Percentiles rank a stretch among this genome's conserved stretches.
Conservation (phyloP, 2,329 filamentous ascomycete genomes). For the Alternaria longipes region DNA sequence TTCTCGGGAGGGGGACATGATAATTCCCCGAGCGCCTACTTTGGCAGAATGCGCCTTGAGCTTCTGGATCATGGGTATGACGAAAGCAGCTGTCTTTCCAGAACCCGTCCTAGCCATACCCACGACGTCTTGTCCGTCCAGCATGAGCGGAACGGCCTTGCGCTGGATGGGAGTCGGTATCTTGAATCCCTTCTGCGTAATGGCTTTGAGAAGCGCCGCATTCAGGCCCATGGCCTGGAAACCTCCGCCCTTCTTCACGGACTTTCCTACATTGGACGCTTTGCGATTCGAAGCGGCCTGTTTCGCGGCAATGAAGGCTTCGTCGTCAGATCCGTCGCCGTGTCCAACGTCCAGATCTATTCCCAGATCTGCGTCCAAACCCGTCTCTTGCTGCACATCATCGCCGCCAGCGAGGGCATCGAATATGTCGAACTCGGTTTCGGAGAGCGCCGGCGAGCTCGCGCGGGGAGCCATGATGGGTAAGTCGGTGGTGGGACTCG, state of each 20-base stretch:
- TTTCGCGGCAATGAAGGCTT: constrained; percentile 87
- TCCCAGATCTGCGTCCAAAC: constrained; percentile 47
- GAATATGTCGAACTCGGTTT: constrained; percentile 91
- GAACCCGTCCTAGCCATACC: constrained; percentile 99
- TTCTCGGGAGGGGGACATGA: constrained; percentile 92
- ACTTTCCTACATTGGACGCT: constrained; percentile 77
- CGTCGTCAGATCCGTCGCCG: constrained; percentile 72
- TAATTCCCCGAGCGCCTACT: constrained; percentile 84
- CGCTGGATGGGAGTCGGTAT: constrained; percentile 97
- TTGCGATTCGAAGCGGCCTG: constrained; percentile 92
- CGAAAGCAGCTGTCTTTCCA: constrained; percentile 97
- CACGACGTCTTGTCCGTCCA: constrained; percentile 94
- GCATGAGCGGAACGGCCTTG: constrained; percentile 91
- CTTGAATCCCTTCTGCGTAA: constrained; percentile 91
- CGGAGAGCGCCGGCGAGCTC: constrained; percentile 83
- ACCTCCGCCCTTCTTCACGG: constrained; percentile 92
- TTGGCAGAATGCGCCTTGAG: constrained; percentile 87
- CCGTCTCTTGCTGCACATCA: constrained; percentile 55
- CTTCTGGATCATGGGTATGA: constrained; percentile 97
- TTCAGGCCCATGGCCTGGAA: constrained; percentile 96
- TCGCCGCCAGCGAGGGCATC: constrained; percentile 75
- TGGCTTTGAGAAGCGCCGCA: constrained; percentile 84
- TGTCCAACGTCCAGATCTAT: constrained; percentile 55
- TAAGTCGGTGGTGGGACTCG: constrained; percentile 4
- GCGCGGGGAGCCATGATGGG: constrained; percentile 74